Evolutionary conservation across 495 filamentous ascomycete genomes (phyloP).

Genomic region (Daldinia decipiens): DNA sequence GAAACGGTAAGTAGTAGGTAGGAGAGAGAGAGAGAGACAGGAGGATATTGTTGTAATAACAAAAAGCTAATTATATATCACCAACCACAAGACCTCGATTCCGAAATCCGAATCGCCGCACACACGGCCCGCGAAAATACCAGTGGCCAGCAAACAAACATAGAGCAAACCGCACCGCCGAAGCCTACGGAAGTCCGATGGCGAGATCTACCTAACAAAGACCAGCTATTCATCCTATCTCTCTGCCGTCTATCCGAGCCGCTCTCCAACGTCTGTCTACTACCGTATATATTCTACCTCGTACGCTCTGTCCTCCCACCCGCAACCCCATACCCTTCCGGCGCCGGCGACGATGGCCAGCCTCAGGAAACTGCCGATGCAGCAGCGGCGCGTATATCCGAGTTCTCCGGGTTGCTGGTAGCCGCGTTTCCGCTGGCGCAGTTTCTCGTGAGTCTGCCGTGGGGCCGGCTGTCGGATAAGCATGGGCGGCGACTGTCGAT

Average conservation of each 20-base stretch:
- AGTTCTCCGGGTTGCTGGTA: slow-evolving; percentile 72
- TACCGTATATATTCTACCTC: slow-evolving; percentile 67
- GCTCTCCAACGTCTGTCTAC: slow-evolving; percentile 60
- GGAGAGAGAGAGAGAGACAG: too few species aligned
- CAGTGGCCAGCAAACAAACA: slow-evolving; percentile 10
- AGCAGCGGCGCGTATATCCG: slow-evolving; percentile 48
- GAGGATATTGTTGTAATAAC: too few species aligned
- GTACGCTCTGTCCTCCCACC: slow-evolving; percentile 59
- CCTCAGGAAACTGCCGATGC: slow-evolving; percentile 46
- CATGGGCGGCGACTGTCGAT: slow-evolving; percentile 80
- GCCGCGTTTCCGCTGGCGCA: slow-evolving; percentile 81
- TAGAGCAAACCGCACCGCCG: neutral
- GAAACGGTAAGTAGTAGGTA: slow-evolving; percentile 24
- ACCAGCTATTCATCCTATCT: slow-evolving; percentile 62
- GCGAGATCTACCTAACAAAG: slow-evolving; percentile 60
- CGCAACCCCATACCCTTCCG: neutral
- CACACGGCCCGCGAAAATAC: slow-evolving; percentile 7
- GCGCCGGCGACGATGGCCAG: slow-evolving; percentile 23
- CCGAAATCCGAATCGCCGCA: slow-evolving; percentile 16
- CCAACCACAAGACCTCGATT: slow-evolving; percentile 14
- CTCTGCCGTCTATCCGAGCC: slow-evolving; percentile 64
- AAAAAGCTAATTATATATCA: slow-evolving; percentile 2
- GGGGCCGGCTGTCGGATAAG: slow-evolving; percentile 75
- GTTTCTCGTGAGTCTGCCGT: slow-evolving; percentile 76
- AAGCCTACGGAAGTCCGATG: slow-evolving; percentile 43